These are phyloP conservation scores for Ogataea pilisensis DNA, from an alignment of 805 yeast genomes.

Conservation along the genomic window DNA sequence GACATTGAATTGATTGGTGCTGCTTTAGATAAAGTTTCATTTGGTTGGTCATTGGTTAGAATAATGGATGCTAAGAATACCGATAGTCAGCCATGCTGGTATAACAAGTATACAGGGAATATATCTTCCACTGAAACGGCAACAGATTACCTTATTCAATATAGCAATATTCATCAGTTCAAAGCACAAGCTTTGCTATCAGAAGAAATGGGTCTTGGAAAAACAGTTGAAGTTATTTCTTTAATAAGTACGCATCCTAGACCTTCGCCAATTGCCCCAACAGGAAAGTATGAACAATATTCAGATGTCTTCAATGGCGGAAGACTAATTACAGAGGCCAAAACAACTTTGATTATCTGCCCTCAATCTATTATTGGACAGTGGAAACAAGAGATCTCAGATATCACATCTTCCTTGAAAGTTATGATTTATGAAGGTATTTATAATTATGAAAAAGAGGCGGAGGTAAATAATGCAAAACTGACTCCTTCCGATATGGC, in stretches of 20 bases:
- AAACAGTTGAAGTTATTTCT: constrained; percentile 80
- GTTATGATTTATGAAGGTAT: constrained; percentile 65
- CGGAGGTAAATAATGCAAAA: constrained; percentile 23
- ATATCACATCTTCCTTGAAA: constrained; percentile 54
- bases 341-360: constrained; percentile 77
- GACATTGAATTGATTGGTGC: constrained; percentile 24
- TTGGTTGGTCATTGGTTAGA: constrained; percentile 47
- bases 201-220: constrained; percentile 98
- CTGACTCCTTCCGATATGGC: constrained; percentile 39
- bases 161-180: constrained; percentile 5
- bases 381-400: constrained; percentile 74
- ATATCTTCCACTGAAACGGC: constrained; percentile 34
- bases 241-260: constrained; percentile 61
- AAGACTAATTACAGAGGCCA: constrained; percentile 45
- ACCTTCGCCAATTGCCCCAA: constrained; percentile 21
- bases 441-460: constrained; percentile 28
- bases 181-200: constrained; percentile 65
- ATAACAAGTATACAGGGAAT: constrained; percentile 48
- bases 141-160: constrained; percentile 20
- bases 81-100: constrained; percentile 33
- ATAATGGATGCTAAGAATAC: neutral
- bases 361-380: constrained; percentile 82
- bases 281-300: constrained; percentile 18
- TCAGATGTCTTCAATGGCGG: constrained; percentile 38
- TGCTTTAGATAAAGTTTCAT: constrained; percentile 39